Base-by-base conservation (phyloP, 441 rosid genomes). In the Dalechampia spathulata region DNA sequence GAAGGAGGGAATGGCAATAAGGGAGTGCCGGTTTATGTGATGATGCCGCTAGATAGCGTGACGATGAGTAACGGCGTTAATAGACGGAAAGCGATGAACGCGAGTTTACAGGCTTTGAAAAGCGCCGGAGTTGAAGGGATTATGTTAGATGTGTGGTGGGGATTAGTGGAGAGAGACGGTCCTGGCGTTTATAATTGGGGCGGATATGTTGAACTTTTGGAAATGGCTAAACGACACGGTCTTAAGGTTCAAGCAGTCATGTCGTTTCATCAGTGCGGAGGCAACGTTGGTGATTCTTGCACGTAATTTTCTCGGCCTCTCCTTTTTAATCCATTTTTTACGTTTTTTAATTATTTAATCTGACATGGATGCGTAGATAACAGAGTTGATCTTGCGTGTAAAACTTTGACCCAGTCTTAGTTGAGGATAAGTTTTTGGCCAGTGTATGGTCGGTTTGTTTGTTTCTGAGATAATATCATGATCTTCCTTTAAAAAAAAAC, bases 61-160 rank as follows among this genome's bases (percentile, higher is more conserved):
- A 87, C 89, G 58, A 72, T 62, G 79, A 76, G 77, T 50, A 82
- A 86, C 60, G 71, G 83, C 34, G 78, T 91, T 71, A 87, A 86
- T 39, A 64, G 98, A 72, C 75, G 73, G 69, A 91, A 91, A 67
- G 98, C 95, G 59, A 82, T 87, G 98, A 83, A 78, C 70, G 95
- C 82, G 49, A 91, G 96, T 61, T 67, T 91, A 34, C 86, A 80
- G 66, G 98, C 98, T 70, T 59, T 91, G 83, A 87, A 84, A 74
- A 84, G 93, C 70, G 98, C 96, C 14, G 96, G 98, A 21, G 96
- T 86, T 50, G 93, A 88, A 53, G 98, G 98, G 34, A 65, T 91
- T 22, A 85, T 88, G 93, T 77, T 91, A 51, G 98, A 91, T 60
- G 96, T 91, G 15, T 91, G 98, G 98, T 91, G 98, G 98, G 98